Base-by-base conservation (phyloP, 2,329 filamentous ascomycete species). In the Neobulgaria alba region DNA sequence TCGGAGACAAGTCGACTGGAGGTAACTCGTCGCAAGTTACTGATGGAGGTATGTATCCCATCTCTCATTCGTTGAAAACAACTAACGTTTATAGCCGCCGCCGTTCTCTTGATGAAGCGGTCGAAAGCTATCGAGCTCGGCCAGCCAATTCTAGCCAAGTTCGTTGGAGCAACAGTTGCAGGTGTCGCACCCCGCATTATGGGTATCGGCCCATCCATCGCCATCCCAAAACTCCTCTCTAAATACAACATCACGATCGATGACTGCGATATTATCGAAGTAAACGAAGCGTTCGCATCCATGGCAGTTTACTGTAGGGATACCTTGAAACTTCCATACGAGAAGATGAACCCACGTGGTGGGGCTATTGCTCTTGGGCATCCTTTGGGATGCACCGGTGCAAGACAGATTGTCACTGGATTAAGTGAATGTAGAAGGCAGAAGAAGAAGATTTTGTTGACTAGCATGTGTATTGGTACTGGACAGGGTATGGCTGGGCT, bases 261-360 rank as follows among this genome's bases (percentile, higher is more conserved):
- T 44, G 92, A 96, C 55, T 76, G 92, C 47, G 92, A 98, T 59
- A 74, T 96, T 26, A 72, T 90, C 54, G 92, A 96, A 73, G 67
- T 98, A 60, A 98, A 98, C 69, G 92, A 98, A 73, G 92, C 92
- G 1, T 98, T 98, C 58, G 90, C 89, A 16, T 92, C 85, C 38
- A 96, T 96, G 92, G 89, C 87, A 1, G 89, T 95, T 20, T 96
- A 95, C 75, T 95, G 88, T 67, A 67, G 84, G 41, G 73, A 87
- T 56, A 77, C 69, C 51, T 72, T 92, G 37, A 76, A 76, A 50
- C 67, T 90, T 37, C 79, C 85, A 59, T 75, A 73, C 63, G 63
- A 72, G 56, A 90, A 88, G 76, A 75, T 92, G 73, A 92, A 92
- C 67, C 74, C 81, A 18, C 72, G 83, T 45, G 85, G 85, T 53